phyloP scores from a whole-genome alignment of 2,329 filamentous ascomycete genomes.

The Epichloe uncinata region DNA sequence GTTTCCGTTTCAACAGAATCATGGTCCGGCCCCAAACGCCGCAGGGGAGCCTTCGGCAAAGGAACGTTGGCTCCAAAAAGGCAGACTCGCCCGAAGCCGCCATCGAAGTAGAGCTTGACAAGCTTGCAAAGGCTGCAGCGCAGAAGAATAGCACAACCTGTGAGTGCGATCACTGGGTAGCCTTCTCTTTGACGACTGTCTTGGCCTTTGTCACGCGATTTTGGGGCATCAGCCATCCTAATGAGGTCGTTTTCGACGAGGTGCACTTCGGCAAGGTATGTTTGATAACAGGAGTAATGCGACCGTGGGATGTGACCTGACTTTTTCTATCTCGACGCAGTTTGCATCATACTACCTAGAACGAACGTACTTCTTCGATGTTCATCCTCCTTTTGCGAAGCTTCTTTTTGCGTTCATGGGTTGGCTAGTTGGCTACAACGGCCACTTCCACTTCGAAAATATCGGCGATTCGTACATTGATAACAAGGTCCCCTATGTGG shows the following conservation, averaged over 20 bases:
- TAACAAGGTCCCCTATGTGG: conserved; percentile 95
- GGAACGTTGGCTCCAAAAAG: conserved; percentile 42
- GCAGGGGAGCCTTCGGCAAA: conserved; percentile 46
- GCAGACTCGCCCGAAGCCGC: conserved; percentile 24
- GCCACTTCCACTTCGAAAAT: conserved; percentile 96
- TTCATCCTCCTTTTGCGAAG: conserved; percentile 96
- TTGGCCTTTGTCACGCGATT: conserved; percentile 87
- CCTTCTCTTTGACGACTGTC: conserved; percentile 60
- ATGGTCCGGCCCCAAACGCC: conserved; percentile 38
- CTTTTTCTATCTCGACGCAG: conserved; percentile 22
- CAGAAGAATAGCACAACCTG: conserved; percentile 27
- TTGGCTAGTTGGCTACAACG: conserved; percentile 95
- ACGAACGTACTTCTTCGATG: conserved; percentile 98
- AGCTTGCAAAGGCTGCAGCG: conserved; percentile 27
- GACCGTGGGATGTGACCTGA: background rate
- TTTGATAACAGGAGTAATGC: conserved; percentile 1
- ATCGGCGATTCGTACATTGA: conserved; percentile 96
- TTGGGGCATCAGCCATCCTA: conserved; percentile 88
- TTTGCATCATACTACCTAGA: conserved; percentile 77
- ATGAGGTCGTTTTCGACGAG: conserved; percentile 97
- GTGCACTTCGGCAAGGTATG: conserved; percentile 98
- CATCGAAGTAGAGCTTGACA: conserved; percentile 37
- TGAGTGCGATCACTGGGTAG: conserved; percentile 79
- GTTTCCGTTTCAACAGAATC: conserved; percentile 12
- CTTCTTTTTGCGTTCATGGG: conserved; percentile 94